These are phyloP conservation scores for Euphorbia peplus DNA, from an alignment of 345 rosid species.

Conservation along the genomic window DNA sequence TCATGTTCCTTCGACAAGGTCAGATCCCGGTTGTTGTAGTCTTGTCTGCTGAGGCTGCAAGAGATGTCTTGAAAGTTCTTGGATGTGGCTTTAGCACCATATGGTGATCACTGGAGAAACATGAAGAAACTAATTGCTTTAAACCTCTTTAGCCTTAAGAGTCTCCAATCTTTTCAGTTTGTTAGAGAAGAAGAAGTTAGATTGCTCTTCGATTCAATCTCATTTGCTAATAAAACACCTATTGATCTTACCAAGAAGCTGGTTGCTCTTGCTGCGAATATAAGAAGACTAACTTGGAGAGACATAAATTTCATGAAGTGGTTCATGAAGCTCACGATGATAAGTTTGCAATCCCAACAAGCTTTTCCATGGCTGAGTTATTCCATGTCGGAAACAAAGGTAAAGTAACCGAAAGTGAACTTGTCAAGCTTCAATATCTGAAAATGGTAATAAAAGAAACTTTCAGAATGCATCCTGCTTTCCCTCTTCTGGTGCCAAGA, in stretches of 20 bases:
- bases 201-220: conserved; percentile 9
- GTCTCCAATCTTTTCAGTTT: conserved; percentile 13
- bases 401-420: not conserved
- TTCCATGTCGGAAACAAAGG: conserved; percentile 31
- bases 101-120: conserved; percentile 16
- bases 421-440: not conserved
- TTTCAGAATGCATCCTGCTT: conserved; percentile 50
- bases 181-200: conserved; percentile 18
- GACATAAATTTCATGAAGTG: not conserved
- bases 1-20: conserved; percentile 19
- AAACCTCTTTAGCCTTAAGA: conserved; percentile 11
- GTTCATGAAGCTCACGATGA: not conserved
- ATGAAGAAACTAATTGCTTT: not conserved
- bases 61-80: conserved; percentile 11
- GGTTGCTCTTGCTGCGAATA: not conserved
- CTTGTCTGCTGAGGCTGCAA: conserved; percentile 30
- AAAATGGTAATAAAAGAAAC: not conserved
- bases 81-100: conserved; percentile 12
- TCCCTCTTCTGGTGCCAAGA: conserved; percentile 41
- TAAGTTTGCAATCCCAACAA: not conserved
- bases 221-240: conserved; percentile 4
- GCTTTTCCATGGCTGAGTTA: not conserved
- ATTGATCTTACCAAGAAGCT: conserved; percentile 4
- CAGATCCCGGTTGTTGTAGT: conserved; percentile 2
- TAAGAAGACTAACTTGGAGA: conserved; percentile 14